Evolutionary conservation across 2,329 filamentous ascomycete genomes (phyloP).

Genomic region (Aureobasidium vineae): DNA sequence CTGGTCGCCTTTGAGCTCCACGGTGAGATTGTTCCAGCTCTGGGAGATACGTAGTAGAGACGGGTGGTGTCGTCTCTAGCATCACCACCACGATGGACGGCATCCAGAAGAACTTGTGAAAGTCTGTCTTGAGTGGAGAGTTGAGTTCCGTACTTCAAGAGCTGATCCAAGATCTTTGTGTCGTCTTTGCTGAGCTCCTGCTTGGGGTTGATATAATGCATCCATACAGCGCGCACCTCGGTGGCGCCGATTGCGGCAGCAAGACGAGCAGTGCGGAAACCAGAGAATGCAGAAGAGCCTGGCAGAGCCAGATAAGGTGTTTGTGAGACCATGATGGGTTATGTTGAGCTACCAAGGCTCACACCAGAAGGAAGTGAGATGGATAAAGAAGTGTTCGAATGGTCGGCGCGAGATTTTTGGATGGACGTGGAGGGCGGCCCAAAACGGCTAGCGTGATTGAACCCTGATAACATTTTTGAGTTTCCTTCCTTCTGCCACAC

Average conservation of each 20-base stretch:
- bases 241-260: slow-evolving; percentile 48
- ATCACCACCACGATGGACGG: slow-evolving; percentile 50
- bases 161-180: slow-evolving; percentile 55
- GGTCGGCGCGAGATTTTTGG: slow-evolving; percentile 24
- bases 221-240: slow-evolving; percentile 51
- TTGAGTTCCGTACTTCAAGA: slow-evolving; percentile 60
- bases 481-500: background rate
- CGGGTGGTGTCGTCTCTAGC: slow-evolving; percentile 51
- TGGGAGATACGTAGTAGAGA: slow-evolving; percentile 72
- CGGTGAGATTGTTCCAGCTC: slow-evolving; percentile 80
- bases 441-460: slow-evolving; percentile 10
- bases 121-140: slow-evolving; percentile 49
- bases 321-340: slow-evolving; percentile 29
- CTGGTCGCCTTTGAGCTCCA: slow-evolving; percentile 97
- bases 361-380: slow-evolving; percentile 24
- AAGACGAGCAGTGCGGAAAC: slow-evolving; percentile 50
- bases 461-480: slow-evolving; percentile 8
- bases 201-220: slow-evolving; percentile 52
- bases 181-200: slow-evolving; percentile 46
- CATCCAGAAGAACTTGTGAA: slow-evolving; percentile 47
- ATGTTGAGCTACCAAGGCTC: slow-evolving; percentile 24
- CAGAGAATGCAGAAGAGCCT: slow-evolving; percentile 56
- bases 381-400: slow-evolving; percentile 18
- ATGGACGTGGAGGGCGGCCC: slow-evolving; percentile 9
- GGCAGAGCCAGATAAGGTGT: slow-evolving; percentile 47